Base-by-base conservation (phyloP, 2,329 filamentous ascomycete species). In the Hansfordia pulvinata region DNA sequence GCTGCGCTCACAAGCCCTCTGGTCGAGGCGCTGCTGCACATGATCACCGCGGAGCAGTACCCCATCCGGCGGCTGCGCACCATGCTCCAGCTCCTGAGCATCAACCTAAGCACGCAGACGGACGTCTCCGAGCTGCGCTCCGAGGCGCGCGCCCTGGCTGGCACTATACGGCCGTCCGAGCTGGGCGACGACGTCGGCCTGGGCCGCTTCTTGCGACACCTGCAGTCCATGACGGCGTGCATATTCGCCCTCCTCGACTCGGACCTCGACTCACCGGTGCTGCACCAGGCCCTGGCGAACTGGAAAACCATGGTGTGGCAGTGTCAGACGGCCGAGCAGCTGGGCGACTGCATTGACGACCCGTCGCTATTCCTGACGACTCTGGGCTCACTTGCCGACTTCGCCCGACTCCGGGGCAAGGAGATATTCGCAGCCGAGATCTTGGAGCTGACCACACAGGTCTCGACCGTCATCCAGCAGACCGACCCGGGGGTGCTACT, bases 31-130 rank as follows among this genome's bases (percentile, higher is more conserved):
- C 43, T 73, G 8, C 43, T 73, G 4, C 49, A 60, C 6, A 54
- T 63, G 2, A 70, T 69, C 33, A 53, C 62, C 3, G 39, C 49
- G 2, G 60, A 66, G 0, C 53, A 49, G 13, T 64, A 64, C 33
- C 68, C 68, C 0, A 44, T 74, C 19, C 56, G 68, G 18, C 53
- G 66, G 12, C 46, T 72, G 3, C 56, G 69, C 10, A 60, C 64
- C 1, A 42, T 73, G 5, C 43, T 69, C 2, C 52, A 60, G 8
- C 44, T 73, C 1, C 52, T 64, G 8, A 53, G 57, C 9, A 53
- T 60, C 23, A 58, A 56, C 14, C 42, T 72, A n/a, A 64, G 63
- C 13, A 49, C 56, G 8, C 46, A 46, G 5, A 49, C 52, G 9
- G 47, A 52, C 13, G 41, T 59, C 5, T 40, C 47, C 2, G 50